Evolutionary conservation across 2,329 filamentous ascomycete species (phyloP).

Genomic region (Calonectria hawksworthii): DNA sequence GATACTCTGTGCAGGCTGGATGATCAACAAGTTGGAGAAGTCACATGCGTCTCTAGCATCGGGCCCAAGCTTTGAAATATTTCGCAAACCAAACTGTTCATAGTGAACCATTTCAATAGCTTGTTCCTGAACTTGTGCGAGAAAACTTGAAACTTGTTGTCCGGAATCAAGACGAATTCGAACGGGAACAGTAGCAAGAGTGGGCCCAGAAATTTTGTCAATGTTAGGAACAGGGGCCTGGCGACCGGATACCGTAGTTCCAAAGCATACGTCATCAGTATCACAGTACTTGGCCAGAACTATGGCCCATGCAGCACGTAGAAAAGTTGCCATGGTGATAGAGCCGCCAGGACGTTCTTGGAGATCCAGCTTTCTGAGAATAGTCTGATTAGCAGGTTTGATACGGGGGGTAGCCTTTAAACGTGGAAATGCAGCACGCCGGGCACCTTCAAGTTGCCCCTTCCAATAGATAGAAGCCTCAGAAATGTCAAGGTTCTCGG

Average conservation of each 20-base stretch:
- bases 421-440: background rate
- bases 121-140: slow-evolving; percentile 30
- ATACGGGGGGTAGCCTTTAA: slow-evolving; percentile 53
- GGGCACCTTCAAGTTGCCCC: slow-evolving; percentile 1
- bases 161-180: slow-evolving; percentile 52
- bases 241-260: slow-evolving; percentile 58
- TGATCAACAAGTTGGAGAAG: slow-evolving; percentile 48
- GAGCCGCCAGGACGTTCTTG: background rate
- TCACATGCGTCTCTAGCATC: slow-evolving; percentile 34
- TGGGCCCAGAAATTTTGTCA: slow-evolving; percentile 41
- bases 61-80: slow-evolving; percentile 34
- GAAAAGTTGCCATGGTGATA: slow-evolving; percentile 28
- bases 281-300: slow-evolving; percentile 64
- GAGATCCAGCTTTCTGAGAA: slow-evolving; percentile 22
- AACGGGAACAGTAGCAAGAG: slow-evolving; percentile 59
- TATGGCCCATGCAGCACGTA: slow-evolving; percentile 62
- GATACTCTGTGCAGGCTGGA: slow-evolving; percentile 35
- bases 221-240: slow-evolving; percentile 35
- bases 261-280: slow-evolving; percentile 56
- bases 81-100: slow-evolving; percentile 39
- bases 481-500: background rate
- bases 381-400: slow-evolving; percentile 58
- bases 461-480: background rate
- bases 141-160: slow-evolving; percentile 15
- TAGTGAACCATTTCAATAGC: slow-evolving; percentile 31